Evolutionary conservation across 2,329 filamentous ascomycete species (phyloP).

Genomic region (Aphanocladium album): DNA sequence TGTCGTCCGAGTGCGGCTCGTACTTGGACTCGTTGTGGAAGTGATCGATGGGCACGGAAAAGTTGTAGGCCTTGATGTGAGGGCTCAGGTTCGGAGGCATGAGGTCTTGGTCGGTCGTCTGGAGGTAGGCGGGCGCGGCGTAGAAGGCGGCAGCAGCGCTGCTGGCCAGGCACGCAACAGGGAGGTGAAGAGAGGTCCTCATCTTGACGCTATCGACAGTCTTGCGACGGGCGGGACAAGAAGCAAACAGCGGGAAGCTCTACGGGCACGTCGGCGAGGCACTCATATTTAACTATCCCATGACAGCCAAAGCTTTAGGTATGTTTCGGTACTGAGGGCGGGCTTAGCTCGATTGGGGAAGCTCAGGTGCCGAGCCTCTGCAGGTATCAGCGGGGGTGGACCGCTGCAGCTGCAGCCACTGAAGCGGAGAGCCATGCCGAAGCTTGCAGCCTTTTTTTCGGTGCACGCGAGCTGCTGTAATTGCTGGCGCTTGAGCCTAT

Average conservation of each 20-base stretch:
- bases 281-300: not conserved
- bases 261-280: not conserved
- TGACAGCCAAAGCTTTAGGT: too few species aligned
- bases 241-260: not conserved
- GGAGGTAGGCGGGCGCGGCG: not conserved
- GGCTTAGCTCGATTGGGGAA: not conserved
- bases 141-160: conserved; percentile 1
- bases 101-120: not conserved
- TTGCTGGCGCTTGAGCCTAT: too few species aligned
- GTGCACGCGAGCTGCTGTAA: too few species aligned
- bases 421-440: not conserved
- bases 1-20: conserved; percentile 66
- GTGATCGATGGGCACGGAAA: conserved; percentile 63
- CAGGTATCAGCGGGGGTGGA: not conserved
- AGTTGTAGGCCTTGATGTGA: conserved; percentile 20
- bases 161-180: not conserved
- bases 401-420: not conserved
- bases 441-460: not conserved
- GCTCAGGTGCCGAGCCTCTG: not conserved
- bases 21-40: conserved; percentile 77
- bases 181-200: not conserved
- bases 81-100: not conserved
- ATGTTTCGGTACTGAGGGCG: not conserved
- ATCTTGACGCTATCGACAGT: not conserved
- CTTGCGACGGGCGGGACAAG: not conserved